Conservation (phyloP, 2,329 filamentous ascomycete species). For the Colletotrichum gigasporum region DNA sequence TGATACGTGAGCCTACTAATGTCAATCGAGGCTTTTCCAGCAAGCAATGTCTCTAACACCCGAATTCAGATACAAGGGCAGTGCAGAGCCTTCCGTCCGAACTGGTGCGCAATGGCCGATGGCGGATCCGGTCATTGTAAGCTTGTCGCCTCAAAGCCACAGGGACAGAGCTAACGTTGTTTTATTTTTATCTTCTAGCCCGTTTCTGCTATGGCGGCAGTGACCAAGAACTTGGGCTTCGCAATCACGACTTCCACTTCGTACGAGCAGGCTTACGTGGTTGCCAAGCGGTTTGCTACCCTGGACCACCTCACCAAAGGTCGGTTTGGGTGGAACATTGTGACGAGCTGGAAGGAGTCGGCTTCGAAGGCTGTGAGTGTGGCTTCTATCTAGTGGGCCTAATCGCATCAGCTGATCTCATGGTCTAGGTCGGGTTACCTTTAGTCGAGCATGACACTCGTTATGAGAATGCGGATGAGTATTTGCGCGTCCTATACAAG, state of each 20-base stretch:
- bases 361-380: slow-evolving; percentile 62
- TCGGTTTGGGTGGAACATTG: slow-evolving; percentile 73
- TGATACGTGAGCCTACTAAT: slow-evolving; percentile 61
- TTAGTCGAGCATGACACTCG: slow-evolving; percentile 68
- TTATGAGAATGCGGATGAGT: slow-evolving; percentile 70
- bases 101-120: slow-evolving; percentile 72
- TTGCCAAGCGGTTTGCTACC: slow-evolving; percentile 70
- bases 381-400: no score
- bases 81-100: slow-evolving; percentile 64
- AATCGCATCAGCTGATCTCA: background rate
- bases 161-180: background rate
- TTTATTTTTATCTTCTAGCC: no score
- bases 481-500: slow-evolving; percentile 70
- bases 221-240: slow-evolving; percentile 70
- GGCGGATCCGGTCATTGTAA: slow-evolving; percentile 70
- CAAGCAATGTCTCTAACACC: background rate
- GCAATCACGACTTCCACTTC: slow-evolving; percentile 71
- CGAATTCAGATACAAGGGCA: slow-evolving; percentile 46
- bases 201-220: slow-evolving; percentile 67
- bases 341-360: slow-evolving; percentile 66
- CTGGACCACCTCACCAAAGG: slow-evolving; percentile 70
- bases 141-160: background rate
- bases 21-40: background rate
- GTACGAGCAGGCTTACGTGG: slow-evolving; percentile 69
- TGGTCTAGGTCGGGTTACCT: slow-evolving; percentile 61